Conservation (phyloP, 495 filamentous ascomycete species). For the Aspergillus sclerotiicarbonarius region DNA sequence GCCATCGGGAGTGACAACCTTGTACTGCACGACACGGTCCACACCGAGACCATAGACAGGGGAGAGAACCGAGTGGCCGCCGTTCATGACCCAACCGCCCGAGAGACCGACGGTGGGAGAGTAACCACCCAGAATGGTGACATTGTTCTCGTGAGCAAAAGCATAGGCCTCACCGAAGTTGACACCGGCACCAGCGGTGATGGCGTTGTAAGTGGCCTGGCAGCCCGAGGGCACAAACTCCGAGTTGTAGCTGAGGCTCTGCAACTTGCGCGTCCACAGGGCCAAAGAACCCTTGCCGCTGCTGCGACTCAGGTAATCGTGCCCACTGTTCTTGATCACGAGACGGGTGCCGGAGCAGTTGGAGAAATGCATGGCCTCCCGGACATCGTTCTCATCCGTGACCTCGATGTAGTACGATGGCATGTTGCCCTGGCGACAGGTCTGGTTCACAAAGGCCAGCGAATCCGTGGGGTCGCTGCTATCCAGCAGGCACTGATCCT, state of each 20-base stretch:
- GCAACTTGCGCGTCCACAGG: constrained; percentile 55
- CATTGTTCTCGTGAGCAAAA: constrained; percentile 27
- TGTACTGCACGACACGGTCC: constrained; percentile 46
- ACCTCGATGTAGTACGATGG: constrained; percentile 21
- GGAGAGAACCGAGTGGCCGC: constrained; percentile 42
- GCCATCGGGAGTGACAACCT: constrained; percentile 47
- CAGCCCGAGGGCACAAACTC: constrained; percentile 20
- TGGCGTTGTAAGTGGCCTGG: constrained; percentile 30
- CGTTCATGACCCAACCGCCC: constrained; percentile 43
- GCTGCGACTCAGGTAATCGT: constrained; percentile 52
- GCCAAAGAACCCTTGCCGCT: constrained; percentile 48
- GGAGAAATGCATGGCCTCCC: constrained; percentile 17
- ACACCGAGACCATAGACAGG: constrained; percentile 43
- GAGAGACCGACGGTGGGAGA: constrained; percentile 25
- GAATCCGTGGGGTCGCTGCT: constrained; percentile 22
- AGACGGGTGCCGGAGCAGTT: constrained; percentile 17
- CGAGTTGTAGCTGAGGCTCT: constrained; percentile 22
- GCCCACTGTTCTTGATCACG: constrained; percentile 58
- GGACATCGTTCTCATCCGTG: constrained; percentile 13
- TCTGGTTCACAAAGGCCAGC: constrained; percentile 15
- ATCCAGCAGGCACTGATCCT: constrained; percentile 38
- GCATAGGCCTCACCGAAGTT: constrained; percentile 45
- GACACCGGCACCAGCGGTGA: constrained; percentile 53
- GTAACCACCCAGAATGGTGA: constrained; percentile 28
- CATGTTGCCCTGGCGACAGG: constrained; percentile 23